A percentile compares a stretch with the other conserved stretches of the same genome.
Evolutionary conservation across 2,329 filamentous ascomycete genomes (phyloP).

Genomic region (Stemphylium vesicarium): DNA sequence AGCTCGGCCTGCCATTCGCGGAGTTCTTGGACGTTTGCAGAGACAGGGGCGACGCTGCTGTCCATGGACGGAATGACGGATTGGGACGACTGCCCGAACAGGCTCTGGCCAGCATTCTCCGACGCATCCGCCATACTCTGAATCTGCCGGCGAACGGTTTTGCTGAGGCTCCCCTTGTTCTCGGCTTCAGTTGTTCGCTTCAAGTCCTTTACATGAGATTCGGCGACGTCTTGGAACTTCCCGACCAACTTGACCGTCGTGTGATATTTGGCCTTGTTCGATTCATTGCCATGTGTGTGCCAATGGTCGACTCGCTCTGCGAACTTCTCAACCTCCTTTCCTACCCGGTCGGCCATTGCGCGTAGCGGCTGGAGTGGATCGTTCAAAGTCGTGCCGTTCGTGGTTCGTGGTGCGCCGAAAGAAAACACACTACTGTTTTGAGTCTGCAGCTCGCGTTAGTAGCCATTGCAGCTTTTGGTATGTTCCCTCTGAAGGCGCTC

Average conservation of each 20-base stretch:
- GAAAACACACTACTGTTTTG: constrained; percentile 17
- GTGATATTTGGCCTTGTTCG: constrained; percentile 61
- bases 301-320: constrained; percentile 83
- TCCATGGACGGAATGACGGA: constrained; percentile 26
- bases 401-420: constrained; percentile 22
- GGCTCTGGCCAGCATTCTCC: constrained; percentile 15
- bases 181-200: constrained; percentile 53
- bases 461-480: not conserved
- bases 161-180: constrained; percentile 38
- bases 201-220: constrained; percentile 56
- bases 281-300: constrained; percentile 41
- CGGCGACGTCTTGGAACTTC: constrained; percentile 58
- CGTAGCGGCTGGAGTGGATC: constrained; percentile 66
- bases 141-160: constrained; percentile 42
- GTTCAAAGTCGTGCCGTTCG: constrained; percentile 21
- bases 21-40: constrained; percentile 57
- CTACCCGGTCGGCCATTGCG: constrained; percentile 70
- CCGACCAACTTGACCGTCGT: constrained; percentile 46
- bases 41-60: constrained; percentile 24
- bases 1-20: constrained; percentile 79
- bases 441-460: constrained; percentile 11
- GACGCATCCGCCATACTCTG: constrained; percentile 36
- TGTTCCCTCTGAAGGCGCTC: not conserved
- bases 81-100: constrained; percentile 27
- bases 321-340: constrained; percentile 85